These are phyloP conservation scores for Sanghuangporus weigelae DNA, from an alignment of 1,284 basidiomycete genomes.

Conservation along the genomic window DNA sequence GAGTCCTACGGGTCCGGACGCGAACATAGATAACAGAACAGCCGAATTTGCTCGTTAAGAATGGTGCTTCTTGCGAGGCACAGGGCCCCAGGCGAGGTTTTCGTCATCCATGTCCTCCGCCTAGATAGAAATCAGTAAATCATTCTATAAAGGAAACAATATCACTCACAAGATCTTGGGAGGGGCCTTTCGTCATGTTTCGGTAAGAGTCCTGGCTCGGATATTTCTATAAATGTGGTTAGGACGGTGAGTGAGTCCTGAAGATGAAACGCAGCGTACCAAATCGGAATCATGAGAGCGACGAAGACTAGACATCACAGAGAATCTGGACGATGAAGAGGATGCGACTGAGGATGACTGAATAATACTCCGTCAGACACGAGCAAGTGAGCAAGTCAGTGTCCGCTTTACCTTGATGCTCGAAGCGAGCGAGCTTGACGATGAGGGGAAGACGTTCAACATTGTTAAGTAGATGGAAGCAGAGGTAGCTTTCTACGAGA, in stretches of 20 bases:
- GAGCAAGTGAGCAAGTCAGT: no score
- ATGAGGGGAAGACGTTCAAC: not conserved
- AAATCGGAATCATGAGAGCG: not conserved
- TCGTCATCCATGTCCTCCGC: constrained; percentile 12
- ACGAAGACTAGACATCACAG: not conserved
- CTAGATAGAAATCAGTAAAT: not conserved
- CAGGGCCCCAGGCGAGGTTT: constrained; percentile 11
- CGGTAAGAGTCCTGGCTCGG: not conserved
- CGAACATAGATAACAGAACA: not conserved
- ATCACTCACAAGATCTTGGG: not conserved
- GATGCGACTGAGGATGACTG: not conserved
- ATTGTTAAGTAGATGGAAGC: not conserved
- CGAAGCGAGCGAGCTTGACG: not conserved
- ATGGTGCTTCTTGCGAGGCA: not conserved
- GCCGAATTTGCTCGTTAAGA: not conserved
- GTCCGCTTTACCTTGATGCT: not conserved
- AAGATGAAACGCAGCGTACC: not conserved
- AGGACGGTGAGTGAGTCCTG: not conserved
- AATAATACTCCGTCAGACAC: not conserved
- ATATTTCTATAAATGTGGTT: not conserved
- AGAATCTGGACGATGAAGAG: not conserved
- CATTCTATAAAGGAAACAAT: not conserved
- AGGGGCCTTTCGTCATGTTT: not conserved
- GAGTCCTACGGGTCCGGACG: not conserved
- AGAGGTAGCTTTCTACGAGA: not conserved